Conservation (phyloP, 2,329 filamentous ascomycete species). For the Pseudopyricularia javanii region DNA sequence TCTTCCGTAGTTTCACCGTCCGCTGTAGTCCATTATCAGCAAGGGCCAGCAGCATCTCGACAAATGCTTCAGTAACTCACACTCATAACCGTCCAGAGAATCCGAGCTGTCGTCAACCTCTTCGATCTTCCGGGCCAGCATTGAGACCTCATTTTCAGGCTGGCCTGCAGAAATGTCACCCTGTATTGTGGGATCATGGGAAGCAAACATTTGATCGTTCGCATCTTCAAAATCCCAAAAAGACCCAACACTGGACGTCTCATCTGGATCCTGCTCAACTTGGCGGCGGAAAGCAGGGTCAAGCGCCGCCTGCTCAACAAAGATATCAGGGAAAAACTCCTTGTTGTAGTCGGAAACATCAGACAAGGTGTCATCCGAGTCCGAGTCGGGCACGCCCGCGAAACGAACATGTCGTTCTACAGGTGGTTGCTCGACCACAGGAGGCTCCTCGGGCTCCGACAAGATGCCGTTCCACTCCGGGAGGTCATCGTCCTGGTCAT, state of each 20-base stretch:
- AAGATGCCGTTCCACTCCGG: constrained; percentile 29
- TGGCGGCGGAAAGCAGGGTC: constrained; percentile 62
- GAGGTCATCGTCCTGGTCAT: constrained; percentile 28
- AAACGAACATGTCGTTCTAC: constrained; percentile 61
- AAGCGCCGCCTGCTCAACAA: constrained; percentile 61
- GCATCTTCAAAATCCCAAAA: constrained; percentile 51
- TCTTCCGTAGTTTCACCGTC: constrained; percentile 53
- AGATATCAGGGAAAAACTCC: constrained; percentile 65
- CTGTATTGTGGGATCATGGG: not conserved
- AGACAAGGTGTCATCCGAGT: constrained; percentile 45
- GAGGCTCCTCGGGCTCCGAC: constrained; percentile 20
- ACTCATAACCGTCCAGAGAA: constrained; percentile 45
- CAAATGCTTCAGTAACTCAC: constrained; percentile 30
- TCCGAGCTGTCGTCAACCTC: constrained; percentile 8
- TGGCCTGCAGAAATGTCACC: not conserved
- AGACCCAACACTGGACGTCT: constrained; percentile 43
- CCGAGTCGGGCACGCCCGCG: constrained; percentile 51
- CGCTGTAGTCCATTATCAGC: constrained; percentile 31
- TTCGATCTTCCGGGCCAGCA: not conserved
- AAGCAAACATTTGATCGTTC: constrained; percentile 12
- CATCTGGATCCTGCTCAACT: constrained; percentile 55
- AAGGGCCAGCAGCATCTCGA: constrained; percentile 8
- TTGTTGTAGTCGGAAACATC: constrained; percentile 50
- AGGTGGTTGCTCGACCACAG: constrained; percentile 8
- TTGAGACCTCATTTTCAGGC: constrained; percentile 15